Evolutionary conservation across 2,329 filamentous ascomycete genomes (phyloP).

Genomic region (Penicillium sp.): DNA sequence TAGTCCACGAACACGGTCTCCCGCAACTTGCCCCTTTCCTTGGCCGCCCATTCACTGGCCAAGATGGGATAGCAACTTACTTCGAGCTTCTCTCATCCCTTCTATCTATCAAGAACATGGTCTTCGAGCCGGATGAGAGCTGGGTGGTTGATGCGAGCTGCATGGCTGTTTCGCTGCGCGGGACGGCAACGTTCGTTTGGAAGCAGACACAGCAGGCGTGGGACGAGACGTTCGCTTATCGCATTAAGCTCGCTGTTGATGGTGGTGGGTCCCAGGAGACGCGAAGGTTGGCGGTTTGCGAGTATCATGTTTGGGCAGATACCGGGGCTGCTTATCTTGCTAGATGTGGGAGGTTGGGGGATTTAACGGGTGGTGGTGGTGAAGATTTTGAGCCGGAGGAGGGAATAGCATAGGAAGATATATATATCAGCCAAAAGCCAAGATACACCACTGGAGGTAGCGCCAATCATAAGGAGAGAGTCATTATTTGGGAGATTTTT

Average conservation of each 20-base stretch:
- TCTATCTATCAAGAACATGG: slow-evolving; percentile 37
- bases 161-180: slow-evolving; percentile 34
- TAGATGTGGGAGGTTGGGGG: slow-evolving; percentile 22
- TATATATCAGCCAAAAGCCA: background rate
- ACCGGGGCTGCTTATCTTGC: slow-evolving; percentile 46
- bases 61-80: slow-evolving; percentile 35
- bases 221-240: slow-evolving; percentile 43
- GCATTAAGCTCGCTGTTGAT: slow-evolving; percentile 36
- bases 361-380: background rate
- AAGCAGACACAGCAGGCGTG: slow-evolving; percentile 36
- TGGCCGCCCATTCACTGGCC: slow-evolving; percentile 41
- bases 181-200: slow-evolving; percentile 35
- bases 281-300: slow-evolving; percentile 32
- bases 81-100: slow-evolving; percentile 33
- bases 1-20: slow-evolving; percentile 42
- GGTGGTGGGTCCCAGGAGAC: background rate
- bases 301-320: slow-evolving; percentile 46
- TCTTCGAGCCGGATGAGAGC: slow-evolving; percentile 33
- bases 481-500: slow-evolving; percentile 6
- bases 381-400: background rate
- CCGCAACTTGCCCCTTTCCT: slow-evolving; percentile 42
- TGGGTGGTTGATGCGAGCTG: slow-evolving; percentile 39
- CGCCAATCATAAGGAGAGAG: background rate
- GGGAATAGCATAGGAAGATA: background rate
- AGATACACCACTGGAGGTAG: background rate